phyloP scores from a whole-genome alignment of 1,284 basidiomycete species.

The Phellopilus nigrolimitatus region DNA sequence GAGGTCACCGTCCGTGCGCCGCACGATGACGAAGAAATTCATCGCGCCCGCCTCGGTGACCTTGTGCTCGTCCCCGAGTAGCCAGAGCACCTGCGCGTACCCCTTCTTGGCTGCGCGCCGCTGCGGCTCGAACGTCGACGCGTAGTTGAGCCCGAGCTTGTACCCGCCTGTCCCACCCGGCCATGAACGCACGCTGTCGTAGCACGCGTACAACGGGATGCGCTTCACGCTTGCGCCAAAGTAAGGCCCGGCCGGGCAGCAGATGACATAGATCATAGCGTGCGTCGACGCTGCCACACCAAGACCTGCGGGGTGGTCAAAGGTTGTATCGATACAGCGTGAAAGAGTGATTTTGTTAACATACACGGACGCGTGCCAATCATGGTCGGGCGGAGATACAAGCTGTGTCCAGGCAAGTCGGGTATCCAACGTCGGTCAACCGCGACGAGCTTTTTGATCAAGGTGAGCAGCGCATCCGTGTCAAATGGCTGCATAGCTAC shows the following conservation, averaged over 20 bases:
- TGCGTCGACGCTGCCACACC: constrained; percentile 66
- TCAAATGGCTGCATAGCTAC: constrained; percentile 50
- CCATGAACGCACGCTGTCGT: constrained; percentile 73
- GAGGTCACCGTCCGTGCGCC: constrained; percentile 48
- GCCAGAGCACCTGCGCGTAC: constrained; percentile 68
- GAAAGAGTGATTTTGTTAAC: constrained; percentile 22
- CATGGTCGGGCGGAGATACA: constrained; percentile 80
- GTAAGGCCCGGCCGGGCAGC: constrained; percentile 66
- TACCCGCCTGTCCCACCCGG: constrained; percentile 71
- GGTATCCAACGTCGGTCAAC: constrained; percentile 79
- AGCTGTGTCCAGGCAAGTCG: constrained; percentile 55
- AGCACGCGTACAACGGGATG: constrained; percentile 67
- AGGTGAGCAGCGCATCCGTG: constrained; percentile 51
- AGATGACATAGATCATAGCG: constrained; percentile 68
- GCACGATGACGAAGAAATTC: constrained; percentile 62
- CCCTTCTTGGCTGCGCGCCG: constrained; percentile 57
- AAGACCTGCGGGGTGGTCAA: constrained; percentile 41
- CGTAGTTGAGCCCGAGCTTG: constrained; percentile 71
- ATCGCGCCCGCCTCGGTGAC: constrained; percentile 61
- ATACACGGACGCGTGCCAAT: constrained; percentile 73
- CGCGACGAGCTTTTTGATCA: constrained; percentile 67
- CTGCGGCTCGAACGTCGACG: constrained; percentile 64
- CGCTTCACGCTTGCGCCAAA: constrained; percentile 60
- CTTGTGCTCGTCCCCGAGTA: constrained; percentile 30
- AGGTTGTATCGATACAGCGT: background rate